Conservation (phyloP, 192 early-diverging fungal genomes). For the Rhizophagus prolifer region DNA sequence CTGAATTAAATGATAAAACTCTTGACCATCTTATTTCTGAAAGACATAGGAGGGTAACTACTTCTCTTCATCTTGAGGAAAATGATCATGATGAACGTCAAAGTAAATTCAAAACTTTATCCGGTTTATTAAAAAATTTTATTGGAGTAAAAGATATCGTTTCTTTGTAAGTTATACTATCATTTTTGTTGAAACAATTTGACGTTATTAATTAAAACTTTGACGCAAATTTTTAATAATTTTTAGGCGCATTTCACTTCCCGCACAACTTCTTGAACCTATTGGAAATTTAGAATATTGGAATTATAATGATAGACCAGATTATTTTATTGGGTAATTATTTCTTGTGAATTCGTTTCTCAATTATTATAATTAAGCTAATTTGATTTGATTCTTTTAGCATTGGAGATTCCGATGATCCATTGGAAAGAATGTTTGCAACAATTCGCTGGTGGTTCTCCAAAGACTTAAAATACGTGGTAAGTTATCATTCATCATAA, state of each 20-base stretch:
- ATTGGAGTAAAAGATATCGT: conserved; percentile 69
- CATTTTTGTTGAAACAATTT: too few relatives aligned
- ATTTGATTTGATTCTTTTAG: conserved; percentile 36
- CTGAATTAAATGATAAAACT: not conserved
- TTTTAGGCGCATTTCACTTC: conserved; percentile 62
- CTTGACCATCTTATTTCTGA: conserved; percentile 24
- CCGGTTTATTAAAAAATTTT: conserved; percentile 62
- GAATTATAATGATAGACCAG: conserved; percentile 77
- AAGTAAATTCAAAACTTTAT: conserved; percentile 55
- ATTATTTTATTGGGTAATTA: conserved; percentile 56
- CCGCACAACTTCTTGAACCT: conserved; percentile 69
- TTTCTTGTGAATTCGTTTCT: not conserved
- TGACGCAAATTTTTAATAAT: not conserved
- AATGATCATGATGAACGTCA: conserved; percentile 37
- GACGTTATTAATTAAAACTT: not conserved
- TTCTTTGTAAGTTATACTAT: conserved; percentile 43
- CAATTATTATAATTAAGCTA: not conserved
- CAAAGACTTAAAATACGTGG: conserved; percentile 64
- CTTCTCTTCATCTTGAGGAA: not conserved
- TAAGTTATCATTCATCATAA: conserved; percentile 10
- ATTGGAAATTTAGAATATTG: conserved; percentile 75
- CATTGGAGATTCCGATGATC: conserved; percentile 62
- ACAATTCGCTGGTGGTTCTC: conserved; percentile 72
- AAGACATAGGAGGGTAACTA: conserved; percentile 8
- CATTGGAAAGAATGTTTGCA: conserved; percentile 67